Percentiles rank a stretch among this genome's conserved stretches.
Evolutionary conservation across 768 basidiomycete genomes (phyloP).

Genomic region (Strobilomyces dryophilus): DNA sequence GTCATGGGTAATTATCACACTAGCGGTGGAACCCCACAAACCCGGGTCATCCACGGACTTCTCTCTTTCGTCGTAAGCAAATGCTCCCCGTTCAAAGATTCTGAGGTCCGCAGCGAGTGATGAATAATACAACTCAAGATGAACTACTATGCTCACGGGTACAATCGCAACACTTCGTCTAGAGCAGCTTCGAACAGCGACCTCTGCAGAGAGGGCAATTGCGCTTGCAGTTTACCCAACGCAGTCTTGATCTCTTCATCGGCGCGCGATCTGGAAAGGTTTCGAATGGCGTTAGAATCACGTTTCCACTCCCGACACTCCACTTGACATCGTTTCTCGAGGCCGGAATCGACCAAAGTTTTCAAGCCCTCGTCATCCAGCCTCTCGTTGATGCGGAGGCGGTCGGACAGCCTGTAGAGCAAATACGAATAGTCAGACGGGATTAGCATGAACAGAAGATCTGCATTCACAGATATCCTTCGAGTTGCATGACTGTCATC

Average conservation of each 20-base stretch:
- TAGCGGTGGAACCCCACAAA: background rate
- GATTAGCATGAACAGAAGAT: background rate
- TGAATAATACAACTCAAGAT: background rate
- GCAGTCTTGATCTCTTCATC: background rate
- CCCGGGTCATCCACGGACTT: background rate
- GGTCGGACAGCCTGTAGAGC: conserved; percentile 18
- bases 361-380: conserved; percentile 24
- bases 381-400: conserved; percentile 20
- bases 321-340: conserved; percentile 23
- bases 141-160: conserved; percentile 16
- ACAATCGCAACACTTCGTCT: conserved; percentile 17
- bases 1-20: background rate
- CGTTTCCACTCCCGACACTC: conserved; percentile 25
- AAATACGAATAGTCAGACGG: background rate
- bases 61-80: background rate
- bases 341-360: conserved; percentile 28
- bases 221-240: background rate
- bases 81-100: conserved; percentile 12
- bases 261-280: background rate
- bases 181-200: conserved; percentile 25
- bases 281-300: background rate
- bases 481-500: conserved; percentile 12
- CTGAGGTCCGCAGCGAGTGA: conserved; percentile 1
- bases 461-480: conserved; percentile 15
- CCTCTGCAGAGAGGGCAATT: conserved; percentile 7